These are phyloP conservation scores for Annona squamosa DNA, from an alignment of 164 flowering plant genomes.

Conservation along the genomic window DNA sequence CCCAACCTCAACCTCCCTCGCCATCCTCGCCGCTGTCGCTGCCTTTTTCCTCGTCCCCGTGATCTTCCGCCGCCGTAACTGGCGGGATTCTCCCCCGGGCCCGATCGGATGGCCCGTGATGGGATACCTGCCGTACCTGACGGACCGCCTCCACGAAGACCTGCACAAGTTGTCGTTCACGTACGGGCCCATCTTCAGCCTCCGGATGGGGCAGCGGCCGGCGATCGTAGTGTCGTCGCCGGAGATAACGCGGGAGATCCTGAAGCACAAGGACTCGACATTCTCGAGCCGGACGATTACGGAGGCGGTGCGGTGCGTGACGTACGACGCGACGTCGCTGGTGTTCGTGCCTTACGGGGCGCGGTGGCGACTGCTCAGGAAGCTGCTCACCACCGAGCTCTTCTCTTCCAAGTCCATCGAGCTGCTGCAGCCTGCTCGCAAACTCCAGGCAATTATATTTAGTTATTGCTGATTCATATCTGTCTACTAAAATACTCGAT, in stretches of 20 bases:
- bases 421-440: conserved; percentile 22
- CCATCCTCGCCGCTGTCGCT: conserved; percentile 2
- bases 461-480: background rate
- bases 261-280: conserved; percentile 20
- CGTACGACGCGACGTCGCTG: conserved; percentile 22
- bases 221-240: conserved; percentile 31
- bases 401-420: conserved; percentile 24
- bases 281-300: conserved; percentile 31
- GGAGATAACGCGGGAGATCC: conserved; percentile 18
- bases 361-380: conserved; percentile 24
- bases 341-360: conserved; percentile 28
- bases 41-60: conserved; percentile 10
- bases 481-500: too few species aligned
- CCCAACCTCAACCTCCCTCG: background rate
- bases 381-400: conserved; percentile 23
- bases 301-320: conserved; percentile 20
- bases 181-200: conserved; percentile 24
- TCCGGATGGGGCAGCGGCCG: conserved; percentile 24
- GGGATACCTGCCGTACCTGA: conserved; percentile 23
- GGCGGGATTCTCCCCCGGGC: conserved; percentile 23
- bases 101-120: conserved; percentile 27
- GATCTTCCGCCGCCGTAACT: conserved; percentile 16
- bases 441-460: conserved; percentile 11
- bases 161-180: conserved; percentile 17
- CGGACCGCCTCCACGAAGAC: conserved; percentile 26